A percentile compares a stretch with the other conserved stretches of the same genome.
phyloP scores from a whole-genome alignment of 441 rosid species.

The Omphalea diandra region DNA sequence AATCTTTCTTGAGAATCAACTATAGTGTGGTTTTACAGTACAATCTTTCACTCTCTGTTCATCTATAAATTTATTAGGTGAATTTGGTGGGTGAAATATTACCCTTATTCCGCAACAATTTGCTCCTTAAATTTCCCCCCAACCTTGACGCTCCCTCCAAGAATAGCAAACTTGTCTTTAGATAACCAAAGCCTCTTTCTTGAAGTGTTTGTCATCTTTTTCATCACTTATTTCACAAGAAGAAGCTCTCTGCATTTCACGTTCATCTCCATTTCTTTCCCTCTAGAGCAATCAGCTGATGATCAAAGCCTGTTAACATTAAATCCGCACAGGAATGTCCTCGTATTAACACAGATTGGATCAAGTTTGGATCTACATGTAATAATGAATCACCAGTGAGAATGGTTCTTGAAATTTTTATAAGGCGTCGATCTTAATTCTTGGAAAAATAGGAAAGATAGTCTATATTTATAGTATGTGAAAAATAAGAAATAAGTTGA shows the following conservation, averaged over 20 bases:
- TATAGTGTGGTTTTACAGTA: too few species aligned
- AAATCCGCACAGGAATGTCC: constrained; percentile 63
- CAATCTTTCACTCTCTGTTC: too few species aligned
- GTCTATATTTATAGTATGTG: too few species aligned
- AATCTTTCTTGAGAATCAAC: too few species aligned
- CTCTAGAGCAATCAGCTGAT: constrained; percentile 64
- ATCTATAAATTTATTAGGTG: too few species aligned
- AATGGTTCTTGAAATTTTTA: background rate
- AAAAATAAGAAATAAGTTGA: too few species aligned
- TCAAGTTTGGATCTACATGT: constrained; percentile 68
- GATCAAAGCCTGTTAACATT: constrained; percentile 81
- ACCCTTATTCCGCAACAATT: too few species aligned
- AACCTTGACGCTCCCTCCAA: constrained; percentile 89
- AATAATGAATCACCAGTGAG: background rate
- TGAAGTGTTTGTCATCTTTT: constrained; percentile 79
- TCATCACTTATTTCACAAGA: constrained; percentile 79
- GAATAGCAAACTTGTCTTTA: constrained; percentile 86
- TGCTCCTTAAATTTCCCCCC: constrained; percentile 94
- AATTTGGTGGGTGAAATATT: too few species aligned
- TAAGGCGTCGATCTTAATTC: too few species aligned
- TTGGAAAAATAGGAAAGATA: too few species aligned
- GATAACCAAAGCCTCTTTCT: constrained; percentile 89
- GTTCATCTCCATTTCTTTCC: constrained; percentile 62
- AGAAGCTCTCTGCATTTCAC: constrained; percentile 54
- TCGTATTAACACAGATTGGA: constrained; percentile 44